Evolutionary conservation across 2,329 filamentous ascomycete species (phyloP).

Genomic region (Sporothrix curviconia): DNA sequence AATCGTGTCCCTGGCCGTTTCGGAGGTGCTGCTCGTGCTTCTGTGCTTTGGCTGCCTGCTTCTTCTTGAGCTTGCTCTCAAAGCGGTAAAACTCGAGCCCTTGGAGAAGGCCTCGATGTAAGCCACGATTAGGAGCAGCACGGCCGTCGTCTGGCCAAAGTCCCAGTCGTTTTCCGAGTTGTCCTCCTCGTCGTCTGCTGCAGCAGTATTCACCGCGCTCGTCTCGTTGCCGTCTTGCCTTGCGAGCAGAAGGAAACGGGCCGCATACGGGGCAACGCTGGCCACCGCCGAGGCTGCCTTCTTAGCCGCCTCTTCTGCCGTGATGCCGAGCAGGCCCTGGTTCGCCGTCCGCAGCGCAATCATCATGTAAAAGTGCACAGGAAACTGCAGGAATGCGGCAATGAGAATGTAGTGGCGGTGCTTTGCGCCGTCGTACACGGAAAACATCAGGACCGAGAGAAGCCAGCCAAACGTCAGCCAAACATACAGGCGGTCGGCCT

Average conservation of each 20-base stretch:
- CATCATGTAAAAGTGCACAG: conserved; percentile 29
- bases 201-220: neutral
- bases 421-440: conserved; percentile 18
- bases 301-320: neutral
- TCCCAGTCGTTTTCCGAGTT: neutral
- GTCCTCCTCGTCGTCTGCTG: neutral
- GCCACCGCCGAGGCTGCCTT: no score
- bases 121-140: neutral
- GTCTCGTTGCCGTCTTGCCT: no score
- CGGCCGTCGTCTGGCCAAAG: neutral
- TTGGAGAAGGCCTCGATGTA: neutral
- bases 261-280: no score
- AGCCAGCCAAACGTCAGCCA: conserved; percentile 20
- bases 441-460: conserved; percentile 20
- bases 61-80: neutral
- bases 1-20: neutral
- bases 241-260: no score
- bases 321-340: conserved; percentile 17
- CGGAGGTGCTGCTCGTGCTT: neutral
- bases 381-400: conserved; percentile 26
- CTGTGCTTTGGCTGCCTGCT: neutral
- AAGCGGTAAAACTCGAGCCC: neutral
- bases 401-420: conserved; percentile 22
- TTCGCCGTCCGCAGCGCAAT: conserved; percentile 27
- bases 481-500: conserved; percentile 23